Conservation (phyloP, 2,329 filamentous ascomycete species). For the Talaromyces sp. region DNA sequence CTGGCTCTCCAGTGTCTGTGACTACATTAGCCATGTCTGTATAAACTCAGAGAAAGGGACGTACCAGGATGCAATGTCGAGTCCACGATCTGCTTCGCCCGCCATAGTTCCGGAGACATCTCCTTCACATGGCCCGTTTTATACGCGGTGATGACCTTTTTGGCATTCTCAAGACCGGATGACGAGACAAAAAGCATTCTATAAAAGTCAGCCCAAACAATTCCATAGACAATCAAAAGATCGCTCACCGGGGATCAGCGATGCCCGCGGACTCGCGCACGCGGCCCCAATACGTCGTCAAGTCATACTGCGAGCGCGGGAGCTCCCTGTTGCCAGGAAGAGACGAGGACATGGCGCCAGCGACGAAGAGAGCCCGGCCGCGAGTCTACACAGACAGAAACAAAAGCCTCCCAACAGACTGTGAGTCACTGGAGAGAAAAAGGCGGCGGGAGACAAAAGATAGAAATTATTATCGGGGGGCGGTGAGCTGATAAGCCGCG, state of each 20-base stretch:
- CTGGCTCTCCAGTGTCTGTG: constrained; percentile 82
- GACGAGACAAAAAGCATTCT: constrained; percentile 82
- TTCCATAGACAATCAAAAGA: neutral
- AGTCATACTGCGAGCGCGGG: constrained; percentile 85
- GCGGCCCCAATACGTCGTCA: constrained; percentile 89
- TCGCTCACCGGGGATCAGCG: constrained; percentile 78
- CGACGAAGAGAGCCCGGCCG: neutral
- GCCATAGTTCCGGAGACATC: constrained; percentile 90
- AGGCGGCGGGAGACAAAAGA: constrained; percentile 16
- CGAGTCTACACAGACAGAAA: neutral
- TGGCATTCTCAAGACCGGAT: constrained; percentile 76
- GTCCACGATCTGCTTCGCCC: constrained; percentile 94
- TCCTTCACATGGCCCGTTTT: constrained; percentile 71
- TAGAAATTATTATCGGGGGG: constrained; percentile 23
- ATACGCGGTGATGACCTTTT: constrained; percentile 73
- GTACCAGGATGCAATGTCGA: constrained; percentile 91
- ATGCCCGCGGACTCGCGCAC: constrained; percentile 85
- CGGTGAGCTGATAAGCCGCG: constrained; percentile 22
- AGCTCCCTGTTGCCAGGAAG: constrained; percentile 68
- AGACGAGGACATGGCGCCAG: constrained; percentile 52
- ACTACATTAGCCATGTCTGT: neutral
- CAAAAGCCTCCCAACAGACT: neutral
- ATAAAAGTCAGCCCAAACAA: constrained; percentile 5
- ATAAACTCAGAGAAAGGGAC: constrained; percentile 13
- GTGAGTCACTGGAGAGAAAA: constrained; percentile 8